A percentile compares a stretch with the other conserved stretches of the same genome.
phyloP scores from a whole-genome alignment of 2,329 filamentous ascomycete genomes.

The Hymenoscyphus occultus region DNA sequence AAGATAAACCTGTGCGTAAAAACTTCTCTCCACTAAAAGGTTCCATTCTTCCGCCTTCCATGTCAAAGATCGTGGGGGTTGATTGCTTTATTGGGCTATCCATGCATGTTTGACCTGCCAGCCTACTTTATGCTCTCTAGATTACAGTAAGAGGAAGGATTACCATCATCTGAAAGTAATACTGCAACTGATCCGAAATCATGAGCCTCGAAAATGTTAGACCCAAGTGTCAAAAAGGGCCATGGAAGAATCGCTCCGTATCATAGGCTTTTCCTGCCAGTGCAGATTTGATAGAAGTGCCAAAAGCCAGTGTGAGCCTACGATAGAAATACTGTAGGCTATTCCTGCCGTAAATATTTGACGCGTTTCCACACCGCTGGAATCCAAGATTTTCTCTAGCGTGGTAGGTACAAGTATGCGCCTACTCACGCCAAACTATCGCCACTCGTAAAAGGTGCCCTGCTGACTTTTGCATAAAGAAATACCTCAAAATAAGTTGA shows the following conservation, averaged over 20 bases:
- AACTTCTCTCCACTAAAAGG: not conserved
- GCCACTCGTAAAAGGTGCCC: not conserved
- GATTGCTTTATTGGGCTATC: not conserved
- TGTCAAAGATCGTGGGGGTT: not conserved
- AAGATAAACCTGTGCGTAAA: not conserved
- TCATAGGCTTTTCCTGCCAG: no score
- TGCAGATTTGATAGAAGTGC: no score
- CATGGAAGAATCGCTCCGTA: not conserved
- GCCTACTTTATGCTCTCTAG: not conserved
- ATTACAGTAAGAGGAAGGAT: not conserved
- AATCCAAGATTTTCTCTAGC: not conserved
- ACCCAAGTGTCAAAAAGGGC: not conserved
- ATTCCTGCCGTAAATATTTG: not conserved
- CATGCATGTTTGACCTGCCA: not conserved
- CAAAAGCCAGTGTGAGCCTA: no score
- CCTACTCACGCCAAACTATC: not conserved
- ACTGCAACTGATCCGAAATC: not conserved
- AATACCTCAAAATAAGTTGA: not conserved
- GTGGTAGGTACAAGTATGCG: not conserved
- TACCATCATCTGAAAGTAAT: not conserved
- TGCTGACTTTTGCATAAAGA: not conserved
- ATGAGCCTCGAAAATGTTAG: not conserved
- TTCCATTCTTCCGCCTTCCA: not conserved
- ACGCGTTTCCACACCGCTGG: not conserved
- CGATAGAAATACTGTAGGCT: not conserved